Evolutionary conservation across 805 yeast species (phyloP).

Genomic region (Lipomyces orientalis): DNA sequence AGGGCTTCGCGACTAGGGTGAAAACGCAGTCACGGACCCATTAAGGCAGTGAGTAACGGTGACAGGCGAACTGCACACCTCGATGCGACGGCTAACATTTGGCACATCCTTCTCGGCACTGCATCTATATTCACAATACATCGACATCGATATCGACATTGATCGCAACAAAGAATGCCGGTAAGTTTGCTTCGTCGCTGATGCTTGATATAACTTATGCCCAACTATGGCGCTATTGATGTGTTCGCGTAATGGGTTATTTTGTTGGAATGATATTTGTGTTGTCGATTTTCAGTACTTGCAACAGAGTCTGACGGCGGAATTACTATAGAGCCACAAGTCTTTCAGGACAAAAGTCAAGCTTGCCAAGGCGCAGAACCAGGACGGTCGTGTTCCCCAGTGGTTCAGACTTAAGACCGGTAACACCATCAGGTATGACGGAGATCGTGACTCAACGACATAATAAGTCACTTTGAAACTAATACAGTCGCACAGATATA

Average conservation of each 20-base stretch:
- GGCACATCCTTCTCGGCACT: not conserved
- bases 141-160: not conserved
- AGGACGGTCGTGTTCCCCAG: slow-evolving; percentile 99
- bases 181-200: not conserved
- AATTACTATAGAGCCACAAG: slow-evolving; percentile 62
- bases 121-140: not conserved
- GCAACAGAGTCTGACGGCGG: not conserved
- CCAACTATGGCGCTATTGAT: not conserved
- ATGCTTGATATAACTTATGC: not conserved
- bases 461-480: slow-evolving; percentile 1
- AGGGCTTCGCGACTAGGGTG: too few species aligned
- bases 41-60: too few species aligned
- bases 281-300: not conserved
- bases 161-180: not conserved
- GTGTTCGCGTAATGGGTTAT: not conserved
- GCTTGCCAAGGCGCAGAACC: slow-evolving; percentile 98
- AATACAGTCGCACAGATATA: slow-evolving; percentile 60
- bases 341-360: slow-evolving; percentile 96
- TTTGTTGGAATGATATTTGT: not conserved
- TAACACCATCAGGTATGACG: slow-evolving; percentile 75
- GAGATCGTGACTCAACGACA: not conserved
- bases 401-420: slow-evolving; percentile 98
- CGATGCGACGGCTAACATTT: not conserved
- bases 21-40: not conserved
- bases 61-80: not conserved